Evolutionary conservation across 1,139 yeast species (phyloP).

Genomic region (Suhomyces taliae): DNA sequence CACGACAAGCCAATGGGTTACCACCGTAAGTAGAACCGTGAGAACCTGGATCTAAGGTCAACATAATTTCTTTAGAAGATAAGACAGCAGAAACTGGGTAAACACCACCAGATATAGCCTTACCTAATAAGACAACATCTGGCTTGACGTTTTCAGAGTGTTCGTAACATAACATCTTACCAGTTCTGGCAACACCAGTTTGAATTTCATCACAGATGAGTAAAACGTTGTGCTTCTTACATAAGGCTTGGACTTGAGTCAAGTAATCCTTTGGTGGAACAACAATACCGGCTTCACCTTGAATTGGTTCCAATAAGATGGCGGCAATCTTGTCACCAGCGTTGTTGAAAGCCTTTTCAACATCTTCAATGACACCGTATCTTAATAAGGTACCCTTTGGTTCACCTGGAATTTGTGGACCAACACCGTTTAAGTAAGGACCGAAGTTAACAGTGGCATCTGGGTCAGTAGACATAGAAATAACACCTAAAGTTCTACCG

Average conservation of each 20-base stretch:
- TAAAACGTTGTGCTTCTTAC: constrained; percentile 80
- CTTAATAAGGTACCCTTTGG: constrained; percentile 55
- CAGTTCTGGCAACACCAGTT: constrained; percentile 97
- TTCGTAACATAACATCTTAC: constrained; percentile 88
- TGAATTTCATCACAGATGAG: constrained; percentile 96
- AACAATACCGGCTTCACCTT: constrained; percentile 98
- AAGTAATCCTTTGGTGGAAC: constrained; percentile 88
- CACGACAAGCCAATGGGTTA: constrained; percentile 92
- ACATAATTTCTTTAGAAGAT: constrained; percentile 86
- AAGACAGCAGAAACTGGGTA: constrained; percentile 89
- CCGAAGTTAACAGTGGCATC: constrained; percentile 90
- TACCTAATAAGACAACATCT: constrained; percentile 84
- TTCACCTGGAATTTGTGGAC: constrained; percentile 74
- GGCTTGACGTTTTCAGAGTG: constrained; percentile 81
- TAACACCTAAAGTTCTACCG: constrained; percentile 93
- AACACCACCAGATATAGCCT: constrained; percentile 95
- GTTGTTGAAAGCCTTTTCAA: constrained; percentile 75
- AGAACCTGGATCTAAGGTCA: constrained; percentile 89
- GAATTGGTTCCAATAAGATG: constrained; percentile 90
- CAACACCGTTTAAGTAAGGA: constrained; percentile 82
- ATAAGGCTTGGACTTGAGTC: constrained; percentile 66
- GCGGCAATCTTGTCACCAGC: constrained; percentile 95
- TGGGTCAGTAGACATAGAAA: constrained; percentile 94
- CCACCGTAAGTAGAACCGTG: constrained; percentile 99
- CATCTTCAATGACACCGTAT: constrained; percentile 82